A percentile compares a stretch with the other conserved stretches of the same genome.
These are phyloP conservation scores for Bodo saltans DNA, from an alignment of 78 protist species.

Conservation along the genomic window DNA sequence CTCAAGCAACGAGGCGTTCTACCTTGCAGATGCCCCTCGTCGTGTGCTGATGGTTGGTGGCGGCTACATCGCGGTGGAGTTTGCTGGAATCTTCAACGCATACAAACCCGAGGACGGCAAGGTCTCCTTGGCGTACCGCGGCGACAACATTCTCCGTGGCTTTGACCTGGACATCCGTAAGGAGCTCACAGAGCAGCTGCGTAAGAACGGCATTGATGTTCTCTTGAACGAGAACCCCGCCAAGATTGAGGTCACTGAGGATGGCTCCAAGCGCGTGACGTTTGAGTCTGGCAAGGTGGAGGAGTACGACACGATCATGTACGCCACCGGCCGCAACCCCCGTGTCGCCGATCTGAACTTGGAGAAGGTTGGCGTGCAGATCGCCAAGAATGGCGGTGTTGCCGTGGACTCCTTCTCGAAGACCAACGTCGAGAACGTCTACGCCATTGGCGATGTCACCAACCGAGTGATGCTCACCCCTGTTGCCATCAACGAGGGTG, in stretches of 20 bases:
- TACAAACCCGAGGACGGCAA: not conserved
- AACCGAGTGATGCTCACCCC: slow-evolving; percentile 24
- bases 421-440: slow-evolving; percentile 26
- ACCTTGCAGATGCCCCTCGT: not conserved
- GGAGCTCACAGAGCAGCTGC: slow-evolving; percentile 5
- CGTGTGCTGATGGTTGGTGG: slow-evolving; percentile 24
- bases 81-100: not conserved
- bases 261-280: not conserved
- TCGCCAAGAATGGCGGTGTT: not conserved
- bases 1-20: slow-evolving; percentile 9
- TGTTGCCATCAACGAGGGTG: slow-evolving; percentile 7
- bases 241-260: not conserved
- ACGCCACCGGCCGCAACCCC: slow-evolving; percentile 14
- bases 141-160: not conserved
- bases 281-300: not conserved
- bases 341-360: not conserved
- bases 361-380: slow-evolving; percentile 28
- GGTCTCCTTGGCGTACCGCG: slow-evolving; percentile 12
- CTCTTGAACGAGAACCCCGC: not conserved
- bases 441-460: slow-evolving; percentile 27
- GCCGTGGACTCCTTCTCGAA: not conserved
- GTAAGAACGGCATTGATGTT: not conserved
- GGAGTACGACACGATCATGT: slow-evolving; percentile 3
- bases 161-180: not conserved
- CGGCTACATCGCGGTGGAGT: slow-evolving; percentile 40